A percentile compares a stretch with the other conserved stretches of the same genome.
Evolutionary conservation across 2,329 filamentous ascomycete genomes (phyloP).

Genomic region (Pestalotiopsis sp.): DNA sequence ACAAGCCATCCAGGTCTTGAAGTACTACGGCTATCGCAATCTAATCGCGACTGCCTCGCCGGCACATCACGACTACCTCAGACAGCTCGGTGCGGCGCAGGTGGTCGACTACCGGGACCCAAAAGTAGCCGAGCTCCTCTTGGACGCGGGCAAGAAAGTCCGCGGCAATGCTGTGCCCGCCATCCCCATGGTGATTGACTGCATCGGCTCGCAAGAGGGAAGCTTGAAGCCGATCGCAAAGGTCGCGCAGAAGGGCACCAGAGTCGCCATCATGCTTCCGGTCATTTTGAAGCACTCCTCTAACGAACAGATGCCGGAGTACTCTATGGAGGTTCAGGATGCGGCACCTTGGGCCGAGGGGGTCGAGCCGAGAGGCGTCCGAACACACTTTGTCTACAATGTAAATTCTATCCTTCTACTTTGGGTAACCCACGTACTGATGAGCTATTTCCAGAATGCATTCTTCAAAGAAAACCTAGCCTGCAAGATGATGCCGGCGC

Average conservation of each 20-base stretch:
- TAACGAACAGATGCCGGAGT: constrained; percentile 48
- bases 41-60: constrained; percentile 50
- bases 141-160: constrained; percentile 20
- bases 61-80: constrained; percentile 45
- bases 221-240: constrained; percentile 50
- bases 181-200: constrained; percentile 54
- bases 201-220: constrained; percentile 52
- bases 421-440: background rate
- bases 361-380: constrained; percentile 53
- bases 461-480: constrained; percentile 57
- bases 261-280: constrained; percentile 61
- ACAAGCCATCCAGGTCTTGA: constrained; percentile 50
- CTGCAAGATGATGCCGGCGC: constrained; percentile 52
- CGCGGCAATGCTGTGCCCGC: constrained; percentile 18
- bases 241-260: constrained; percentile 49
- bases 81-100: constrained; percentile 42
- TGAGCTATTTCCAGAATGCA: constrained; percentile 43
- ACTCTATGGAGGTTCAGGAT: constrained; percentile 52
- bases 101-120: constrained; percentile 47
- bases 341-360: constrained; percentile 51
- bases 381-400: constrained; percentile 55
- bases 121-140: constrained; percentile 34
- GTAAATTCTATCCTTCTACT: constrained; percentile 32
- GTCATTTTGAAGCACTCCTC: constrained; percentile 57
- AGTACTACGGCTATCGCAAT: constrained; percentile 52